Base-by-base conservation (phyloP, 2,329 filamentous ascomycete genomes). In the Capronia coronata region DNA sequence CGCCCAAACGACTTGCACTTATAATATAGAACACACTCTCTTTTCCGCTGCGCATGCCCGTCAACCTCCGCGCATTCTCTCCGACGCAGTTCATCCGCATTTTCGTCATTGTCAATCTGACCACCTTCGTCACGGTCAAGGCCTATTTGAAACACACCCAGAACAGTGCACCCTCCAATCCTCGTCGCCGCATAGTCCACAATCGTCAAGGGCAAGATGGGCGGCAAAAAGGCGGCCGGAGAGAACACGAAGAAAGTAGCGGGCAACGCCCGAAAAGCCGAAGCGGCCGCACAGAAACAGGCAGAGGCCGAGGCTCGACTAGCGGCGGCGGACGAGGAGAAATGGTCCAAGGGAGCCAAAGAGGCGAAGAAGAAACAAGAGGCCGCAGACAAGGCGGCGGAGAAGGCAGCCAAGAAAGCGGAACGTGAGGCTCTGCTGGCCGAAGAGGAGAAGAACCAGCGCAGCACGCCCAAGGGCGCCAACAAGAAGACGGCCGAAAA, bases 341-440 rank as follows among this genome's bases (percentile, higher is more conserved):
- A 94, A 61, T 98, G 93, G 93, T 63, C 76, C 9, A 88, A 93
- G 70, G 93, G 93, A 34, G 68, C 87, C 46, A 98, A 97, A 74
- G 84, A 77, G 60, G 87, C 73, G 62, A 74, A 83, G 35, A 98
- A 95, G 74, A 94, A 94, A 89, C 88, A 94, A 61, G 84, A 85
- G 29, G 88, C 90, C 46, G 86, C 85, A 43, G 83, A 82, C 43
- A 94, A 91, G 71, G 89, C 86, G 60, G 85, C 84, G 48, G 87
- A 94, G 64, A 79, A 76, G 48, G 86, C 86, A 2, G 82, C 84
- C 49, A 94, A 95, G 71, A 97, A 95, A 71, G 91, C 90, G 44
- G 93, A 97, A 67, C 85, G 85, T 43, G 90, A 94, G 1, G 87
- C 90, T 9, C 73, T 90, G 19, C 71, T 89, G 30, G 83, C 82